Conservation (phyloP, 495 filamentous ascomycete genomes). For the Extremus antarcticus region DNA sequence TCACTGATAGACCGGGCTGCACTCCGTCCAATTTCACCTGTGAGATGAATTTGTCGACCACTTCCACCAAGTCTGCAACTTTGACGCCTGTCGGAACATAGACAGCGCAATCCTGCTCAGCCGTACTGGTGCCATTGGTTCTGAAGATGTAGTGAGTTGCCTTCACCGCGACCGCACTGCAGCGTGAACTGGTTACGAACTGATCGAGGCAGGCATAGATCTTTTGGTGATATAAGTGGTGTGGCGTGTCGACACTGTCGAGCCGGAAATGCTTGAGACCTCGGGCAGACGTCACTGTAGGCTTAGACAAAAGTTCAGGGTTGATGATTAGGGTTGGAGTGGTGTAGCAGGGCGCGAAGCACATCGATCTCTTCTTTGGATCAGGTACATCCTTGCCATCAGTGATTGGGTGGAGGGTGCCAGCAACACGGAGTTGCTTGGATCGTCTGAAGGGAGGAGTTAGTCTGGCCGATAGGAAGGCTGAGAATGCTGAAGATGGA, state of each 20-base stretch:
- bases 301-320: neutral
- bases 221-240: neutral
- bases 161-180: neutral
- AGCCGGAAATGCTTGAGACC: neutral
- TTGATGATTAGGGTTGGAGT: neutral
- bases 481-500: too few species aligned
- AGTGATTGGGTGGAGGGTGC: too few species aligned
- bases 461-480: too few species aligned
- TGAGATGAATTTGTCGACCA: neutral
- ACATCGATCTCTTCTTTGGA: too few species aligned
- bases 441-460: too few species aligned
- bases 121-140: neutral
- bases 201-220: neutral
- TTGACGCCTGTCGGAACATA: neutral
- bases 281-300: neutral
- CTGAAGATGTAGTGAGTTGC: neutral
- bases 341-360: neutral
- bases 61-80: neutral
- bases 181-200: neutral
- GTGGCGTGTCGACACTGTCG: too few species aligned
- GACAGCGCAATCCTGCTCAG: neutral
- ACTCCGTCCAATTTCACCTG: neutral
- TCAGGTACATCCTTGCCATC: too few species aligned
- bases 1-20: neutral
- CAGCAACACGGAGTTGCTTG: too few species aligned